Percentiles rank a stretch among this genome's conserved stretches.
These are phyloP conservation scores for Adansonia grandidieri DNA, from an alignment of 441 rosid genomes.

Conservation along the genomic window DNA sequence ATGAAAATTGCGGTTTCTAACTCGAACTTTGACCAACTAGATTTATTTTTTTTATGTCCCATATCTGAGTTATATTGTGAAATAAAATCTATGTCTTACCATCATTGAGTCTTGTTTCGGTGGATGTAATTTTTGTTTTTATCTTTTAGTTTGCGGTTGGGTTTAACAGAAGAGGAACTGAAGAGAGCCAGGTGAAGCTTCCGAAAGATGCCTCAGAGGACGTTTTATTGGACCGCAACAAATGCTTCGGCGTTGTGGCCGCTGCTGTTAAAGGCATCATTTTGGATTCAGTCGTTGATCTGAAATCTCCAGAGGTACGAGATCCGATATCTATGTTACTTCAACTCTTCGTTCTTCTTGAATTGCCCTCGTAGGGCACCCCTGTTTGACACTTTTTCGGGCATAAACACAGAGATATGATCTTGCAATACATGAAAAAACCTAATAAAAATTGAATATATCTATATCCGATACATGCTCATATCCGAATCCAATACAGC, in stretches of 20 bases:
- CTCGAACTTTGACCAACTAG: neutral
- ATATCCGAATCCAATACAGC: neutral
- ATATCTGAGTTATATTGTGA: neutral
- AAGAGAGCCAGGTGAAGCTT: slow-evolving; percentile 54
- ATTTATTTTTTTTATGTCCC: neutral
- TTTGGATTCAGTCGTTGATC: slow-evolving; percentile 80
- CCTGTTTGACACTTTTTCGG: too few relatives aligned
- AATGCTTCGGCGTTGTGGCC: slow-evolving; percentile 80
- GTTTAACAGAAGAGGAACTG: slow-evolving; percentile 82
- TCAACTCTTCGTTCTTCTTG: too few relatives aligned
- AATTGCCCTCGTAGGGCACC: too few relatives aligned
- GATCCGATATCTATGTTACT: too few relatives aligned
- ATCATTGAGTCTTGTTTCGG: neutral
- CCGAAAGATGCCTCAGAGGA: slow-evolving; percentile 43
- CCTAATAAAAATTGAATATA: too few relatives aligned
- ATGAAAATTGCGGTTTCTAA: neutral
- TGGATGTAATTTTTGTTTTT: neutral
- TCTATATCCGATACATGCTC: too few relatives aligned
- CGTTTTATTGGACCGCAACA: slow-evolving; percentile 69
- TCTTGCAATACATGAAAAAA: too few relatives aligned
- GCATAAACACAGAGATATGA: too few relatives aligned
- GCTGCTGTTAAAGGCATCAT: slow-evolving; percentile 77
- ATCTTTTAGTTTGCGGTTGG: slow-evolving; percentile 80
- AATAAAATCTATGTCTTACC: neutral
- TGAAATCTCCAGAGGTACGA: slow-evolving; percentile 80